phyloP scores from a whole-genome alignment of 2,329 filamentous ascomycete genomes.

The Cladosporium sp. region DNA sequence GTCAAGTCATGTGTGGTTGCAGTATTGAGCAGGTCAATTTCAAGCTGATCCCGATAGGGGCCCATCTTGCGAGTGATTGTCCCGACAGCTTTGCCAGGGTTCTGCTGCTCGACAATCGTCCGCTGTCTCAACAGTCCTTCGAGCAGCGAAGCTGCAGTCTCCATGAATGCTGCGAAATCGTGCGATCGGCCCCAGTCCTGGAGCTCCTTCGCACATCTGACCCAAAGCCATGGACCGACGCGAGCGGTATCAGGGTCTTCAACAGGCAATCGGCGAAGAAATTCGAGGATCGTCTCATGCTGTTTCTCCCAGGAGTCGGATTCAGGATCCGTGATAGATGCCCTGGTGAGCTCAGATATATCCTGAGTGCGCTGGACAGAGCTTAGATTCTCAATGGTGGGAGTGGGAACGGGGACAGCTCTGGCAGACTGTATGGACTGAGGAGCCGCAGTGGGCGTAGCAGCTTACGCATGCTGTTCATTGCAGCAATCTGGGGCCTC shows the following conservation, averaged over 20 bases:
- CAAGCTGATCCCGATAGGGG: slow-evolving; percentile 45
- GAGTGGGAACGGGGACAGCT: neutral
- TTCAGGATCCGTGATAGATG: slow-evolving; percentile 28
- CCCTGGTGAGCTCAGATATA: neutral
- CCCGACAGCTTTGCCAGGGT: slow-evolving; percentile 48
- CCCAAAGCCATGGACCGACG: slow-evolving; percentile 68
- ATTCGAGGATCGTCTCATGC: slow-evolving; percentile 62
- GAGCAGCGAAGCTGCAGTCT: slow-evolving; percentile 58
- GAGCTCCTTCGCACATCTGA: slow-evolving; percentile 56
- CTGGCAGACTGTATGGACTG: neutral
- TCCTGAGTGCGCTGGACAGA: neutral
- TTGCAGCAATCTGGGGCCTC: slow-evolving; percentile 23
- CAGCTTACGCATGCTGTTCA: neutral
- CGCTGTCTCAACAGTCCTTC: slow-evolving; percentile 49
- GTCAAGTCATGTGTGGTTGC: slow-evolving; percentile 61
- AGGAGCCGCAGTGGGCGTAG: neutral
- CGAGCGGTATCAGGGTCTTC: slow-evolving; percentile 54
- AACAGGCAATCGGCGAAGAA: slow-evolving; percentile 68
- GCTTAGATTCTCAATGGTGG: neutral
- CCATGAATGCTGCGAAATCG: slow-evolving; percentile 52
- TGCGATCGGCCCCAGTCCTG: slow-evolving; percentile 44
- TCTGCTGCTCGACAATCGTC: slow-evolving; percentile 53
- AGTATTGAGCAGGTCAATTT: slow-evolving; percentile 59
- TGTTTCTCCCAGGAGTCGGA: slow-evolving; percentile 57
- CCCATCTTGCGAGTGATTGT: slow-evolving; percentile 42